Conservation (phyloP, 2,329 filamentous ascomycete genomes). For the Paraconiothyrium sp. region DNA sequence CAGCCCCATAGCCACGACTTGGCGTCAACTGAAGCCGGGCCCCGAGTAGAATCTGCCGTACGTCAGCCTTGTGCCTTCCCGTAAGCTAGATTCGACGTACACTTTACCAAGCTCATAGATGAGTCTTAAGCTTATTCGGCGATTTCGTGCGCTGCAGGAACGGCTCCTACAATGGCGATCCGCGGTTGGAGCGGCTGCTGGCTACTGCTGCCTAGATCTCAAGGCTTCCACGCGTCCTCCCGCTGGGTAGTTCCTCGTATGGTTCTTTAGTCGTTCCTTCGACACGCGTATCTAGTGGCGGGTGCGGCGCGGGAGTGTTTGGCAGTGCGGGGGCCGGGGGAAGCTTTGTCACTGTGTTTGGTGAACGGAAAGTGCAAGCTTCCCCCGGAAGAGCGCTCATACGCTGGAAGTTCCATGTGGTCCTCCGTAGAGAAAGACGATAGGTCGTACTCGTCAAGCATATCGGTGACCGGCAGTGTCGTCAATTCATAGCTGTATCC, state of each 20-base stretch:
- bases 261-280: neutral
- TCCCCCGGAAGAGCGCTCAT: neutral
- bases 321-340: constrained; percentile 1
- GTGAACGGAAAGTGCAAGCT: neutral
- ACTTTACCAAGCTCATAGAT: neutral
- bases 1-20: constrained; percentile 7
- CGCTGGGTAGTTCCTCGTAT: neutral
- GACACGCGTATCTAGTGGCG: constrained; percentile 7
- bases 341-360: neutral
- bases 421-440: neutral
- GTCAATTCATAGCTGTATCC: neutral
- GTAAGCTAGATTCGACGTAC: neutral
- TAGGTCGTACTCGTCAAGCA: neutral
- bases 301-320: constrained; percentile 1
- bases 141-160: neutral
- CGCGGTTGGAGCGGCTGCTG: neutral
- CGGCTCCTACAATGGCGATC: neutral
- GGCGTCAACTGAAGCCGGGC: neutral
- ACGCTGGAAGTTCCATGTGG: neutral
- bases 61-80: constrained; percentile 9
- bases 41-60: constrained; percentile 12
- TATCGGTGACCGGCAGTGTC: neutral
- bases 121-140: neutral
- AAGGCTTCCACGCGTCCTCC: constrained; percentile 1
- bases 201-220: constrained; percentile 2